phyloP scores from a whole-genome alignment of 768 basidiomycete species.

The Lentinula sp. region DNA sequence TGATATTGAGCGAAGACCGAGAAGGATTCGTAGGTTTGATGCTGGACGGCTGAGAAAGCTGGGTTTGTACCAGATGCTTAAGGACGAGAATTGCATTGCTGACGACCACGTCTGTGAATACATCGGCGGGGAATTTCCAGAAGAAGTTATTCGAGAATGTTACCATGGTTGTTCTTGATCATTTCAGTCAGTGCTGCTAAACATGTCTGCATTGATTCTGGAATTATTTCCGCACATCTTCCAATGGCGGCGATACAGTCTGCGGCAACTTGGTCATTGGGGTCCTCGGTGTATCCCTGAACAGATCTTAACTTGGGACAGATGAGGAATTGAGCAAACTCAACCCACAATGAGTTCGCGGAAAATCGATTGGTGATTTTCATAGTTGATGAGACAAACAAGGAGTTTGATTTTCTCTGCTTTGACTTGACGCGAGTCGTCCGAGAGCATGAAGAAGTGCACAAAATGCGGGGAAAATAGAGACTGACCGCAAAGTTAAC shows the following conservation, averaged over 20 bases:
- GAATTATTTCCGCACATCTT: constrained; percentile 59
- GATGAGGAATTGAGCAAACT: neutral
- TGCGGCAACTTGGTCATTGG: constrained; percentile 63
- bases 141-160: constrained; percentile 14
- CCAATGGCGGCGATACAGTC: constrained; percentile 79
- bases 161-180: constrained; percentile 74
- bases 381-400: constrained; percentile 52
- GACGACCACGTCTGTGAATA: constrained; percentile 58
- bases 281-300: constrained; percentile 80
- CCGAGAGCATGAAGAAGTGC: constrained; percentile 62
- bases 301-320: neutral
- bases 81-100: constrained; percentile 80
- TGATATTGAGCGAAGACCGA: constrained; percentile 53
- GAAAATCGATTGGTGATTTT: constrained; percentile 67
- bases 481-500: constrained; percentile 31
- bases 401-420: constrained; percentile 71
- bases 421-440: constrained; percentile 65
- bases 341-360: constrained; percentile 77
- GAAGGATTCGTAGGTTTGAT: constrained; percentile 11
- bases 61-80: constrained; percentile 75
- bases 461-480: constrained; percentile 59
- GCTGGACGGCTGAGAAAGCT: constrained; percentile 26
- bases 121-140: neutral
- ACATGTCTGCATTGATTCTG: constrained; percentile 66
- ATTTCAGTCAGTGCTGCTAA: constrained; percentile 71